Base-by-base conservation (phyloP, 148 eudicot species). In the Suaeda aralocaspica region DNA sequence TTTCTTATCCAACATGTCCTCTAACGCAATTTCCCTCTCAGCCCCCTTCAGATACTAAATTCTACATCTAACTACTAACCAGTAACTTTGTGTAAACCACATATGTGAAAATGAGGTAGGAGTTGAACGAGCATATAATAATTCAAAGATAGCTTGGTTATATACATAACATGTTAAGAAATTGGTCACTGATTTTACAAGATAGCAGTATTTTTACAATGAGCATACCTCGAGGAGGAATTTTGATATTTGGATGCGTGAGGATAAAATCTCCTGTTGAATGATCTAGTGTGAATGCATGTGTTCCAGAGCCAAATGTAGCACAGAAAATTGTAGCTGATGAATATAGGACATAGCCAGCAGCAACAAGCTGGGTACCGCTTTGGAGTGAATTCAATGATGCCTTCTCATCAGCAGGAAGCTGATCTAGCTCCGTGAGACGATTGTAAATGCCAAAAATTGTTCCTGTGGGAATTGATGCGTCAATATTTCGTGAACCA, bases 391-490 rank as follows among this genome's bases (percentile, higher is more conserved):
- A 94, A 71, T 94, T 94, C 9, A 89, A 70, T 19, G 66, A 67
- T 14, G 96, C 93, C 72, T 86, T 94, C 75, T 91, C 99, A 79
- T 86, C 89, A 42, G 66, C 41, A 0, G 92, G 93, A 56, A 89
- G 81, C 73, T 76, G 75, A 86, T 94, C 98, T 26, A 87, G 59
- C 80, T 89, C 97, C 55, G 22, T 69, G 9, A 94, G 91, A 19
- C 93, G 91, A 39, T 78, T 85, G 63, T 94, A 91, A 67, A 91
- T 74, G 59, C 99, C 99, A 72, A 94, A 94, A 31, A 94, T 94
- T 36, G 97, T 89, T 67, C 99, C 99, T 0, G 99, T 94, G 51
- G 97, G 99, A 67, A 94, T 94, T 12, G 99, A 94, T 58, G 99
- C 99, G 78, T 94, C 99, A 28, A 94, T 94, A 72, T 94, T 94